These are phyloP conservation scores for Lactarius indigo DNA, from an alignment of 768 basidiomycete genomes.

Conservation along the genomic window DNA sequence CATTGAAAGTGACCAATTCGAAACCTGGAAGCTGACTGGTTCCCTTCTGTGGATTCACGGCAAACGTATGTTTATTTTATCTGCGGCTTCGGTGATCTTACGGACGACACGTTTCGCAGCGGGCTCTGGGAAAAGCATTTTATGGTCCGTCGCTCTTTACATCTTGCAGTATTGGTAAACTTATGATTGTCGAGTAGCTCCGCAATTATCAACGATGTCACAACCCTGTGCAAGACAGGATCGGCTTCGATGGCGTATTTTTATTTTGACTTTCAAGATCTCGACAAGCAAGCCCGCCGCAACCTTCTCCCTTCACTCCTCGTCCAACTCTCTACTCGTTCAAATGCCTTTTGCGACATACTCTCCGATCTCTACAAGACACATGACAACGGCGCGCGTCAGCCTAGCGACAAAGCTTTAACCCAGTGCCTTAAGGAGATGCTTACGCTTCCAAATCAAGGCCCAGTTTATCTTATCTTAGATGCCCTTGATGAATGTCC, in stretches of 20 bases:
- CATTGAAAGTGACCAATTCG: neutral
- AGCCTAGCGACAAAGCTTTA: neutral
- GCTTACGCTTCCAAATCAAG: neutral
- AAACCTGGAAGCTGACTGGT: neutral
- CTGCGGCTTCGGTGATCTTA: neutral
- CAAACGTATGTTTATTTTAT: neutral
- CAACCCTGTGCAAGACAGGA: neutral
- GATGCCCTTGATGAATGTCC: neutral
- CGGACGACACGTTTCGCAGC: neutral
- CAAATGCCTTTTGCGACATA: neutral
- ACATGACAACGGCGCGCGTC: neutral
- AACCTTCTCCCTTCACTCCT: neutral
- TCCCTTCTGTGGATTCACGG: neutral
- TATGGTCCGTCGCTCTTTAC: neutral
- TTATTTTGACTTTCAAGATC: neutral
- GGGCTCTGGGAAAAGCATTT: too few species aligned
- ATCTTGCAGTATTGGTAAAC: neutral
- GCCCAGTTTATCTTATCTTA: neutral
- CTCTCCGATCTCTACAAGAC: neutral
- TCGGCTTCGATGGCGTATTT: neutral
- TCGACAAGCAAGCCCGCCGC: neutral
- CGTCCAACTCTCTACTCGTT: neutral
- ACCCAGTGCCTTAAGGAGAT: neutral
- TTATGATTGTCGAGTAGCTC: neutral
- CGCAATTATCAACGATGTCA: neutral